Conservation (phyloP, 139 green algal species). For the Auxenochlorella pyrenoidosa region DNA sequence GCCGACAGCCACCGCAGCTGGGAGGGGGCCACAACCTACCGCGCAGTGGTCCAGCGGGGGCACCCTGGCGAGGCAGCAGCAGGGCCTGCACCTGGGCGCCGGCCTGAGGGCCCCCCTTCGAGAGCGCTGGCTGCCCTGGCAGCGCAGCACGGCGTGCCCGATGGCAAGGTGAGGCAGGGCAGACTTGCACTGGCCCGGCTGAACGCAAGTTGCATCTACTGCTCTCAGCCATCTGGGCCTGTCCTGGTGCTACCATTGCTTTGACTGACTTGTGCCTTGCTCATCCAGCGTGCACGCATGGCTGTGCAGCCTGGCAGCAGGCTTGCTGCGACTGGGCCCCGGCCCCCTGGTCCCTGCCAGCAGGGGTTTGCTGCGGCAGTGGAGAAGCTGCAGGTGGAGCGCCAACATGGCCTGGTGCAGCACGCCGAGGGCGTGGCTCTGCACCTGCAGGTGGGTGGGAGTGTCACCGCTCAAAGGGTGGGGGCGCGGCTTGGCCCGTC, state of each 20-base stretch:
- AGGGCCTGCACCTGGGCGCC: not conserved
- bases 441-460: not conserved
- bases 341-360: no score
- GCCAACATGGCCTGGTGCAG: not conserved
- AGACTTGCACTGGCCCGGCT: not conserved
- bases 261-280: no score
- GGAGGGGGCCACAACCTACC: not conserved
- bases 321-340: no score
- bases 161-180: not conserved
- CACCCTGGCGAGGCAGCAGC: not conserved
- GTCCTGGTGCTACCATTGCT: no score
- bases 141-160: not conserved
- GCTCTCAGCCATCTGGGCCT: no score
- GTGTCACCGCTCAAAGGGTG: not conserved
- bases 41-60: not conserved
- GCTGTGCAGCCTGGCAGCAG: no score
- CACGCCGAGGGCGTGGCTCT: not conserved
- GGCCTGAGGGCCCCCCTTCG: not conserved
- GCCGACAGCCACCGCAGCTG: not conserved
- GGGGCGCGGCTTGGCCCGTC: not conserved
- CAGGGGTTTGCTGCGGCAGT: not conserved
- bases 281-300: no score
- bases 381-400: constrained; percentile 11
- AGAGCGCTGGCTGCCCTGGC: not conserved
- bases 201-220: no score